phyloP scores from a whole-genome alignment of 78 protist genomes.

The Bigelowiella natans region DNA sequence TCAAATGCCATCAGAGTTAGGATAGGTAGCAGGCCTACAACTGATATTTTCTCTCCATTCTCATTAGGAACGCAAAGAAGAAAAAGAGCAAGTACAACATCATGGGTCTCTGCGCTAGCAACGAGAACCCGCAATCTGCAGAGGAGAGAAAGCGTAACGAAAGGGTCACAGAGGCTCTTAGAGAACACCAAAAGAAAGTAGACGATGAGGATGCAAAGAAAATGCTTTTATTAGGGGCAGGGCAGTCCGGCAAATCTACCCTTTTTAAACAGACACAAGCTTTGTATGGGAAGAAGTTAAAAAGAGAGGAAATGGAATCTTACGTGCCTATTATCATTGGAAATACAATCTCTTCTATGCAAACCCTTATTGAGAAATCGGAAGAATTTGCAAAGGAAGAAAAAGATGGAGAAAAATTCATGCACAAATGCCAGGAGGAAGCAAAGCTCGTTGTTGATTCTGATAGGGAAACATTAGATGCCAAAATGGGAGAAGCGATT shows the following conservation, averaged over 20 bases:
- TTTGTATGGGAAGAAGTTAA: neutral
- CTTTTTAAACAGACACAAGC: neutral
- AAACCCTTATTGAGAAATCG: neutral
- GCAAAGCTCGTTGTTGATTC: neutral
- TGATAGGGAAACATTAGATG: neutral
- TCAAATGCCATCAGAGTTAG: too few relatives aligned
- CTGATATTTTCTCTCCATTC: too few relatives aligned
- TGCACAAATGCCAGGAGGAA: neutral
- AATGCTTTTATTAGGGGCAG: neutral
- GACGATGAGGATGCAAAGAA: neutral
- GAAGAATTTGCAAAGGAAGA: neutral
- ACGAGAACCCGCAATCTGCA: neutral
- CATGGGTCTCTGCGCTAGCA: neutral
- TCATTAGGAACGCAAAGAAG: too few relatives aligned
- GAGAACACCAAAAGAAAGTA: neutral
- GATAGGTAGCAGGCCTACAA: too few relatives aligned
- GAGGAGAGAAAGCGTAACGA: neutral
- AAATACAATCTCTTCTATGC: neutral
- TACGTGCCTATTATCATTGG: neutral
- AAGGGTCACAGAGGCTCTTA: neutral
- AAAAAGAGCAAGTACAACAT: too few relatives aligned
- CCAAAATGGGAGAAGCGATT: slow-evolving; percentile 25
- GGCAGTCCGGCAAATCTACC: slow-evolving; percentile 10
- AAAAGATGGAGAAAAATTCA: neutral
- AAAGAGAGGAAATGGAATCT: neutral